Base-by-base conservation (phyloP, 345 rosid genomes). In the Eucalyptus tenuipes region DNA sequence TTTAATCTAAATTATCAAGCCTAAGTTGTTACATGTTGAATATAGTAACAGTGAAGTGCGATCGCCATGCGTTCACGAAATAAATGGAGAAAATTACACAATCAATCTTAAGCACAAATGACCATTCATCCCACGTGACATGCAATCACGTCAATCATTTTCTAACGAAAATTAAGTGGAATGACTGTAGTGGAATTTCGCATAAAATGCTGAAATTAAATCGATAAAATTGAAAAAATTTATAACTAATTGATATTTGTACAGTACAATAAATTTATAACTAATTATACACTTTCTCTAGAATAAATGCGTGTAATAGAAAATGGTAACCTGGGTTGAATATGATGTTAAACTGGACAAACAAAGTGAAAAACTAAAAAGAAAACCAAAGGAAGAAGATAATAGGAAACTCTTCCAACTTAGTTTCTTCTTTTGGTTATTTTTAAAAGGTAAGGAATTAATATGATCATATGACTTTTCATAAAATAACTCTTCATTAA, bases 201-300 rank as follows among this genome's bases (percentile, higher is more conserved):
- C 0, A 4, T 8, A 3, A 16, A 31, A 1, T 0, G 0, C 0
- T 8, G 3, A 8, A 20, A 68, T 0, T 16, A 4, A 31, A 20
- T 31, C 16, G 4, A 0, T 17, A 68, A 8, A 31, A 31, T 33
- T 68, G 0, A 7, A 31, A 31, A 8, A 68, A 0, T 2, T 68
- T 33, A 8, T 15, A 5, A 68, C 0, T 31, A 68, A 68, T 68
- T 33, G 0, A 16, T 15, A 68, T 3, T 0, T 52, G 10, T 18
- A 52, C 25, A 8, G 0, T 18, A 20, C 5, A 9, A 20, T 52
- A 1, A 24, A 4, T 52, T 20, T 52, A 50, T 16, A 50, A 16
- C 4, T 1, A 3, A 17, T 50, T 50, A 20, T 52, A 52, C 25
- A 64, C 5, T 8, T n/a, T 15, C 24, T 17, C 22, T 3, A 2